Evolutionary conservation across 1,284 basidiomycete genomes (phyloP), one percentile per base, ranked within the genome.

Genomic region (Moesziomyces antarcticus): DNA sequence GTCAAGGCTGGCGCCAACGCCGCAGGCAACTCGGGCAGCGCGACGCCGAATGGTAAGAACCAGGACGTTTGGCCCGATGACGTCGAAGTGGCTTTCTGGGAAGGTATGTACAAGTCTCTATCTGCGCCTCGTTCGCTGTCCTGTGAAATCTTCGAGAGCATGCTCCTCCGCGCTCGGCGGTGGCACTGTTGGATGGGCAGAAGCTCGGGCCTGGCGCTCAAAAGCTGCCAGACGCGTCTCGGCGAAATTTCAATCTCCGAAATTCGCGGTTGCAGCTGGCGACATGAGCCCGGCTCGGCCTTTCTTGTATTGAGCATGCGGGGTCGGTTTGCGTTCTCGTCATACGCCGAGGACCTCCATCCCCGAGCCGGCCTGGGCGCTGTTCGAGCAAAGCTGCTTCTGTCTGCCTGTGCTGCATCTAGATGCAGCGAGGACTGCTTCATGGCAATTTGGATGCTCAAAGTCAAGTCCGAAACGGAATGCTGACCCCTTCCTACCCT

Each of bases 1-100:
- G 20, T 44, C 50, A 68, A 68, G 50, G 16, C 58, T 1, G 30
- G 35, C 47, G 41, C 53, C 50, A 46, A 45, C 27, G 45, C 45
- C 30, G 47, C 47, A 42, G 56, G 27, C 43, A 62, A 35, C 44
- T 47, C 37, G 10, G 56, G 48, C 50, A 61, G 37, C 53, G 50
- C 44, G 21, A 58, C 57, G 18, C 45, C 61, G 6, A 72, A 62
- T 42, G 77, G 79, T 65, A 80, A 84, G 45, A 78, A 79, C 24
- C 79, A 82, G 20, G 83, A 86, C 21, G 84, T 86, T 14, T 86
- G 85, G 85, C 85, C 85, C 16, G 76, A 82, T 21, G 84, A 85
- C 42, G 83, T 85, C 47, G 85, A 86, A 62, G 84, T 85, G 1
- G 85, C 85, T 27, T 86, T 86, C 66, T 83, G 84, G 65, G 81